Conservation (phyloP, 805 yeast species). For the Barnettozyma sucrosica region DNA sequence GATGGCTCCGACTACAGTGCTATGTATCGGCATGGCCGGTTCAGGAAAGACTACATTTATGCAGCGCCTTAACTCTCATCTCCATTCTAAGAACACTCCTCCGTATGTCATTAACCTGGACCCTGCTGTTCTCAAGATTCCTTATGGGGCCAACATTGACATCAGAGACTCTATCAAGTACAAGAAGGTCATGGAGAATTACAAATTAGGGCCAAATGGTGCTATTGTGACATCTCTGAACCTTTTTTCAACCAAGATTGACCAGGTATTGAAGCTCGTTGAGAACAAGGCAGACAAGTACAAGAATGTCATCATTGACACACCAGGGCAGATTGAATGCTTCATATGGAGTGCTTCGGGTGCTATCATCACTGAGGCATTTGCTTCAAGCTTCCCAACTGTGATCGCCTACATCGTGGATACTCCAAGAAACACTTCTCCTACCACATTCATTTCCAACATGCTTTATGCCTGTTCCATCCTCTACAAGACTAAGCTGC, state of each 20-base stretch:
- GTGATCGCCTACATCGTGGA: conserved; percentile 94
- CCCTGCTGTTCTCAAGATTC: conserved; percentile 94
- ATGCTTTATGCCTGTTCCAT: conserved; percentile 98
- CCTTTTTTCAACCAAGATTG: conserved; percentile 89
- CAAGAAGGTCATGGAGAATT: conserved; percentile 93
- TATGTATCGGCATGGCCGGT: conserved; percentile 65
- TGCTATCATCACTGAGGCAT: conserved; percentile 90
- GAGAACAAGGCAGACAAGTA: conserved; percentile 60
- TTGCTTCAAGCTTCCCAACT: conserved; percentile 94
- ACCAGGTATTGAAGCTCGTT: conserved; percentile 82
- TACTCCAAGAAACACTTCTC: conserved; percentile 90
- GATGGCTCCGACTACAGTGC: conserved; percentile 36
- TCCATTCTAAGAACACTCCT: conserved; percentile 62
- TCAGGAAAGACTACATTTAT: conserved; percentile 97
- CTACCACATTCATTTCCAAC: conserved; percentile 95
- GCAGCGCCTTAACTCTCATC: conserved; percentile 88
- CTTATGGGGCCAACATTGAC: conserved; percentile 91
- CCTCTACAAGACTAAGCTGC: conserved; percentile 89
- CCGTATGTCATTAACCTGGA: conserved; percentile 94
- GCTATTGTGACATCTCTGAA: conserved; percentile 95
- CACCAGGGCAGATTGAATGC: conserved; percentile 99
- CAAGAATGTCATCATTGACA: conserved; percentile 79
- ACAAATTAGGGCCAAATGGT: conserved; percentile 95
- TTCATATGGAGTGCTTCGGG: conserved; percentile 99
- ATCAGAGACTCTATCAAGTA: conserved; percentile 94